Base-by-base conservation (phyloP, 176 grass and related monocot genomes). In the Oryza glaberrima region DNA sequence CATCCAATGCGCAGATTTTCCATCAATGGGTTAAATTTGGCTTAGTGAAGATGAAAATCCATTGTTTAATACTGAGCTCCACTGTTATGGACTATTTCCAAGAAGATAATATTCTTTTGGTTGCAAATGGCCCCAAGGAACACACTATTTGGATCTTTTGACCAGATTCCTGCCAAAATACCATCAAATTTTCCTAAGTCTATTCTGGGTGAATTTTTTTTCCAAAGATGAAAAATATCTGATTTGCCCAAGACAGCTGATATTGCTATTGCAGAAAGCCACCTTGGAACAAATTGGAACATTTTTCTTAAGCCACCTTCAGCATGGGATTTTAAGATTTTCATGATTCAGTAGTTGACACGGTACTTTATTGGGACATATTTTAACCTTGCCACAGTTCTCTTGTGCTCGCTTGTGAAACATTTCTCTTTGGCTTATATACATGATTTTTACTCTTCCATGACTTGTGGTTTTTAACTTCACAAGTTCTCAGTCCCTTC, bases 401-500 rank as follows among this genome's bases (percentile, higher is more conserved):
- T 69, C 11, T 23, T 86, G 17, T 36, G 41, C 38, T 20, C 20
- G 17, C 75, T 87, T 46, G 2, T 38, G 66, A 63, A 58, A 20
- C 34, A 85, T 11, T 67, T 63, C 74, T 67, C 8, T 65, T 60
- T 51, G 68, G 1, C 58, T 23, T 75, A 41, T 52, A 35, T 38
- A 28, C 28, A 19, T 77, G 44, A 26, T 15, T 77, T 73, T 66
- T 67, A 75, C 32, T 75, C 67, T 81, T 7, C 6, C 65, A 35
- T 47, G 12, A 36, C 25, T 41, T 82, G 60, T 7, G 2, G 69
- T 83, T 61, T 65, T 58, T 64, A 85, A 69, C 17, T 41, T 19
- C 68, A 7, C 15, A 81, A 85, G 40, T 35, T 75, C 65, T 85
- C 7, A 85, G 46, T 16, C 75, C 26, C 35, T 80, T 52, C 19